Percentiles rank a stretch among this genome's conserved stretches.
These are phyloP conservation scores for Mycena sp. DNA, from an alignment of 1,284 basidiomycete species.

Conservation along the genomic window DNA sequence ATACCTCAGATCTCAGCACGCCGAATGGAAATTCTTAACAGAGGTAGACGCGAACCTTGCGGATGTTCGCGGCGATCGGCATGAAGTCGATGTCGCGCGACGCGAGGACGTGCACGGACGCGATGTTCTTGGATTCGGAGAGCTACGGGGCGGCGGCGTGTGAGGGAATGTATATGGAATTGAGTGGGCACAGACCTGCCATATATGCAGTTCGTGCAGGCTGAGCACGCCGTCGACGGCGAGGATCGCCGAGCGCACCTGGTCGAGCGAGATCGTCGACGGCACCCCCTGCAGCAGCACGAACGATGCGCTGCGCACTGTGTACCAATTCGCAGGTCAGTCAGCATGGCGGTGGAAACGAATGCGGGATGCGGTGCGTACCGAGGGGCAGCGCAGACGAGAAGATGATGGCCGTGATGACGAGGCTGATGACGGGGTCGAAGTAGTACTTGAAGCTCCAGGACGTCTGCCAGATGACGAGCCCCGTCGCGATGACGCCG, in stretches of 20 bases:
- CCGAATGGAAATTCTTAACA: too few species aligned
- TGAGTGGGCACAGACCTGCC: slow-evolving; percentile 84
- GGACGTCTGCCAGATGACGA: slow-evolving; percentile 88
- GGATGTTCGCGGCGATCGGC: slow-evolving; percentile 87
- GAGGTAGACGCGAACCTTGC: slow-evolving; percentile 45
- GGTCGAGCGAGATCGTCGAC: slow-evolving; percentile 87
- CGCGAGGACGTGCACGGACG: slow-evolving; percentile 95
- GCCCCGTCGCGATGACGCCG: slow-evolving; percentile 95
- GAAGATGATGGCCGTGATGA: slow-evolving; percentile 98
- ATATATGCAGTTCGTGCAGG: slow-evolving; percentile 96
- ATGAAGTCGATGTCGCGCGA: slow-evolving; percentile 88
- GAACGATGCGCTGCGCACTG: slow-evolving; percentile 93
- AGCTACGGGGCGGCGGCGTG: slow-evolving; percentile 30
- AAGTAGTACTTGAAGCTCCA: slow-evolving; percentile 90
- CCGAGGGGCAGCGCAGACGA: slow-evolving; percentile 93
- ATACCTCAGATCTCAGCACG: too few species aligned
- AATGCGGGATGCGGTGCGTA: slow-evolving; percentile 48
- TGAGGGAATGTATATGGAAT: background rate
- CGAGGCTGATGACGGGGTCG: slow-evolving; percentile 93
- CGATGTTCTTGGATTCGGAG: slow-evolving; percentile 82
- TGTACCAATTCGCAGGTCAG: slow-evolving; percentile 26
- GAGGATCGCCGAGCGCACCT: slow-evolving; percentile 84
- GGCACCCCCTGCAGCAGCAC: slow-evolving; percentile 99
- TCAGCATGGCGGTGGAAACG: slow-evolving; percentile 21
- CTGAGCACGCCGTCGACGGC: slow-evolving; percentile 89